Evolutionary conservation across 2,329 filamentous ascomycete species (phyloP), one percentile per base, ranked within the genome.

Genomic region (Penicillium sp.): DNA sequence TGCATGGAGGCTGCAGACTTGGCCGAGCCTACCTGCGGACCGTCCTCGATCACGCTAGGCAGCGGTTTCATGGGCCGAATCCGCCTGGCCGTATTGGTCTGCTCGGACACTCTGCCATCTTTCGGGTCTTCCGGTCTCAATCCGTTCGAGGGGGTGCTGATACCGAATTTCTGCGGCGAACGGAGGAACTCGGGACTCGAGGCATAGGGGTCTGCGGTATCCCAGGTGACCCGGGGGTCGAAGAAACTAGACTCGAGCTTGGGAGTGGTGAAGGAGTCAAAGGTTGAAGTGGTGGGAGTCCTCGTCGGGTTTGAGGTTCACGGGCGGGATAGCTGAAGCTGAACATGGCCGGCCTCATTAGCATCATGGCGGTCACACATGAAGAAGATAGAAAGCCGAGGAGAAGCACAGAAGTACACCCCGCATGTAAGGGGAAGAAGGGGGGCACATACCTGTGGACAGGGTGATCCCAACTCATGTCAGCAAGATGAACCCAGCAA

Each of bases 1-100:
- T 82, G 79, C 71, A 82, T 81, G 11, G 69, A 71, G 27, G 69
- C 69, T 23, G 70, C 70, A 7, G 69, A 73, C 43, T 67, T 71
- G 47, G 64, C 60, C 10, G 68, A 68, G 36, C 63, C 63, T 37
- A 65, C 59, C 13, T 60, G 61, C 16, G 64, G 60, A 8, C 60
- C 63, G 45, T 69, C 62, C 35, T 69, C 63, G 32, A 51, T 46
- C 44, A 55, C 31, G 32, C 47, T 42, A 31, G 54, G 56, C 45
- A 62, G 54, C 6, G 60, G 61, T 42, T 59, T 68, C 20, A 59
- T 45, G 3, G 59, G 40, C 8, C 62, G 62, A 46, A 63, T 63
- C 16, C 65, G 59, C 51, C 57, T 67, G 23, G 56, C 62, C 7
- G 67, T 67, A 44, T 68, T 65, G 2, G 63, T 62, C 27, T 66